Base-by-base conservation (phyloP, 306 rosid species). In the Geum urbanum region DNA sequence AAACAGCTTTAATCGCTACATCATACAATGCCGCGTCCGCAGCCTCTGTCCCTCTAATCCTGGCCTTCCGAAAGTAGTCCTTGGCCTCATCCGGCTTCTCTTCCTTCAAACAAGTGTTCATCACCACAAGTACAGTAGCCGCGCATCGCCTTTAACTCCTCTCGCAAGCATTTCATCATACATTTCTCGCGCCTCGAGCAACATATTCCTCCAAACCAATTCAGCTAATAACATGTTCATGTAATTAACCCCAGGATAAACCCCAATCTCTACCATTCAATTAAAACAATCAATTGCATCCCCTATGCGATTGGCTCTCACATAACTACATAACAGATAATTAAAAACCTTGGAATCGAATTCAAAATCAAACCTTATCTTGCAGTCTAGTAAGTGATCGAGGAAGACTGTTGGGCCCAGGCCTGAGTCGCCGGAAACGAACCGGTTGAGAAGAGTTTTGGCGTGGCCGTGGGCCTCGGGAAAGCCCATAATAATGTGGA, bases 161-260 rank as follows among this genome's bases (percentile, higher is more conserved):
- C 72, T 79, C 67, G 49, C 49, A 76, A 72, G 76, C 86, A 89
- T 82, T 77, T 84, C 79, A 73, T 65, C 78, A 82, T 77, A 75
- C 84, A 89, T 20, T 2, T 67, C 70, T 27, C 51, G 63, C 41
- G 79, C 83, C 63, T 73, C 86, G 13, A 10, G 20, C 58, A 58
- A 46, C 89, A 89, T 77, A 35, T 77, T 77, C 64, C 81, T 83
- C 83, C 83, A 72, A 74, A 86, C 82, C 90, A 89, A 75, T 3
- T 79, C 75, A 3, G 77, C 69, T 77, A 92, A 82, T 56, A 92
- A 84, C 22, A 72, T 71, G 72, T 87, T 89, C 78, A 89, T 9
- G 63, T 9, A 13, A 1, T 74, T 74, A 63, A 87, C 81, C 73
- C 82, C 71, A 4, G 85, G 91, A 63, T 3, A 5, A 2, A 86